These are phyloP conservation scores for Arachis hypogaea DNA, from an alignment of 306 rosid species.

Conservation along the genomic window DNA sequence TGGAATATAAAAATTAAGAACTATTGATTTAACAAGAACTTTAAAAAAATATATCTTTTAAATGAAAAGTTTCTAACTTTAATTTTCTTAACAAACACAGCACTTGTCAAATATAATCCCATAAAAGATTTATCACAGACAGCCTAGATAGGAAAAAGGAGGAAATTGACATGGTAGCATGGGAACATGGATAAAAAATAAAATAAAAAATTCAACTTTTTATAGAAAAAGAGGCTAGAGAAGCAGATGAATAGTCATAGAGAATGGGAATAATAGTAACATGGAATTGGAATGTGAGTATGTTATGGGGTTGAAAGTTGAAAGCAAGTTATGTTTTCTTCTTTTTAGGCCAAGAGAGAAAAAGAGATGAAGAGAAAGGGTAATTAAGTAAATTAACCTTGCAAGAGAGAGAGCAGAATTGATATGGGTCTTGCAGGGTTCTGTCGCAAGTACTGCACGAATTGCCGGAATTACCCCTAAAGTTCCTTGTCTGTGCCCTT, in stretches of 20 bases:
- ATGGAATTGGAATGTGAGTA: not conserved
- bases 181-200: not conserved
- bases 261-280: not conserved
- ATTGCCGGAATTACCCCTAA: conserved; percentile 73
- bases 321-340: not conserved
- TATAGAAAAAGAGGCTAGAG: not conserved
- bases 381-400: conserved; percentile 55
- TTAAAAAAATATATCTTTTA: too few relatives aligned
- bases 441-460: conserved; percentile 85
- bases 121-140: not conserved
- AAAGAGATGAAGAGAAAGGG: too few relatives aligned
- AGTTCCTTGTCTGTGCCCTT: conserved; percentile 68
- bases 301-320: not conserved
- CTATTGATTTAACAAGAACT: too few relatives aligned
- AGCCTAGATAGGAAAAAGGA: conserved; percentile 4
- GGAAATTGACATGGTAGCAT: conserved; percentile 6
- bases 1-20: too few relatives aligned
- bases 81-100: too few relatives aligned
- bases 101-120: too few relatives aligned
- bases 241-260: not conserved
- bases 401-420: conserved; percentile 88
- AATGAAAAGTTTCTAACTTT: too few relatives aligned
- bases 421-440: conserved; percentile 79
- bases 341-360: not conserved
- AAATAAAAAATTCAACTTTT: not conserved